Conservation (phyloP, 2,329 filamentous ascomycete species). For the Fusarium circinatum region DNA sequence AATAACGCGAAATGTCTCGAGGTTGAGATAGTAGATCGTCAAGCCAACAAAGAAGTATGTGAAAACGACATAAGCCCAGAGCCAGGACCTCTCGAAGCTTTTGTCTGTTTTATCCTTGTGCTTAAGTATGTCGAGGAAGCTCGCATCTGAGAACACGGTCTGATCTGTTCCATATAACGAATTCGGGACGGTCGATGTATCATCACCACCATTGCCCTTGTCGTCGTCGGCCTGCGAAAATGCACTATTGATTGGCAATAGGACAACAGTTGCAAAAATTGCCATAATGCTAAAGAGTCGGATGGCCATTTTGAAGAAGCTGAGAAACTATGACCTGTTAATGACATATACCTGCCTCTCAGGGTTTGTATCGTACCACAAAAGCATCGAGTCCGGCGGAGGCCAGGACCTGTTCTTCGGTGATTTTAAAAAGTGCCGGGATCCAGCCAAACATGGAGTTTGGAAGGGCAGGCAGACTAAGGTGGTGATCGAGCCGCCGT, state of each 20-base stretch:
- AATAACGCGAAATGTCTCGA: slow-evolving; percentile 87
- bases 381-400: slow-evolving; percentile 95
- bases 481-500: slow-evolving; percentile 70
- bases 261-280: slow-evolving; percentile 81
- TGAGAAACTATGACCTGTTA: slow-evolving; percentile 70
- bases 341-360: neutral
- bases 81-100: slow-evolving; percentile 60
- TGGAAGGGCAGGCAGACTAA: slow-evolving; percentile 79
- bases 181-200: neutral
- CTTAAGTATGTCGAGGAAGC: slow-evolving; percentile 35
- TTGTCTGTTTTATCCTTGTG: slow-evolving; percentile 49
- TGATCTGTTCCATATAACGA: slow-evolving; percentile 20
- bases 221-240: slow-evolving; percentile 49
- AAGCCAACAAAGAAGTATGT: slow-evolving; percentile 90
- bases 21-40: slow-evolving; percentile 83
- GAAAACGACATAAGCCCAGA: slow-evolving; percentile 96
- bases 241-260: slow-evolving; percentile 85
- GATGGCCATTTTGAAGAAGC: slow-evolving; percentile 95
- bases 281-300: slow-evolving; percentile 83
- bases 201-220: neutral
- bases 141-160: slow-evolving; percentile 19
- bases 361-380: slow-evolving; percentile 67
- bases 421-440: slow-evolving; percentile 82
- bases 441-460: slow-evolving; percentile 95
- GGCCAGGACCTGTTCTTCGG: slow-evolving; percentile 87